These are phyloP conservation scores for Aspergillus candidus DNA, from an alignment of 2,329 filamentous ascomycete species.

Conservation along the genomic window DNA sequence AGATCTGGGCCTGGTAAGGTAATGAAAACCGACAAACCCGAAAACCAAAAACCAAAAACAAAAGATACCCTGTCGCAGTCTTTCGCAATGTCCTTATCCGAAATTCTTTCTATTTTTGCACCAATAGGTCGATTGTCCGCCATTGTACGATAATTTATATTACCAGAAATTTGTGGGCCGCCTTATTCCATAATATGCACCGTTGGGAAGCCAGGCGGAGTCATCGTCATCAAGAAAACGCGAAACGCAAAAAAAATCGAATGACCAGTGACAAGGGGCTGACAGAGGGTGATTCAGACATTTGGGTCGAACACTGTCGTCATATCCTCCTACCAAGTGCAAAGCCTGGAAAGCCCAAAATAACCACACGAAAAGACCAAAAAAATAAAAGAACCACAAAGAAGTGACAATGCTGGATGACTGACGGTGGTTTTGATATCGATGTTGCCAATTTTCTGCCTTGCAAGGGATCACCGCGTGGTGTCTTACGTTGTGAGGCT, in stretches of 20 bases:
- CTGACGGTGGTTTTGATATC: slow-evolving; percentile 14
- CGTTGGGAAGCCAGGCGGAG: slow-evolving; percentile 16
- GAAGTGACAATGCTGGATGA: slow-evolving; percentile 13
- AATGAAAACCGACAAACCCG: slow-evolving; percentile 12
- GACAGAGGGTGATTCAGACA: slow-evolving; percentile 1
- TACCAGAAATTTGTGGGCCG: slow-evolving; percentile 19
- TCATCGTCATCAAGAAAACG: slow-evolving; percentile 1
- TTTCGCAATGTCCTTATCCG: slow-evolving; percentile 32
- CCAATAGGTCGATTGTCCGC: slow-evolving; percentile 30
- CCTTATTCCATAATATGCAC: slow-evolving; percentile 25
- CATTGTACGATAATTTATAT: slow-evolving; percentile 44
- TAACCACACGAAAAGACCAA: slow-evolving; percentile 2
- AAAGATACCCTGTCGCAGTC: slow-evolving; percentile 34
- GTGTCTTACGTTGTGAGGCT: too few relatives aligned
- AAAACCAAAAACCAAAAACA: slow-evolving; percentile 20
- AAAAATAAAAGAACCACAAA: slow-evolving; percentile 10
- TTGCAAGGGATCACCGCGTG: slow-evolving; percentile 1
- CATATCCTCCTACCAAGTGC: slow-evolving; percentile 2
- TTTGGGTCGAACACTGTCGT: slow-evolving; percentile 1
- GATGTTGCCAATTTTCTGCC: slow-evolving; percentile 10
- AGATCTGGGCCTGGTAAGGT: slow-evolving; percentile 74
- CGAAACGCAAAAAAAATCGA: slow-evolving; percentile 5
- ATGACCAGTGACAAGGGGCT: slow-evolving; percentile 6
- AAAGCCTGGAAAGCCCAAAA: neutral
- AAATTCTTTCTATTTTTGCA: slow-evolving; percentile 28